phyloP scores from a whole-genome alignment of 441 rosid species.

The Pelargonium cotyledonis region DNA sequence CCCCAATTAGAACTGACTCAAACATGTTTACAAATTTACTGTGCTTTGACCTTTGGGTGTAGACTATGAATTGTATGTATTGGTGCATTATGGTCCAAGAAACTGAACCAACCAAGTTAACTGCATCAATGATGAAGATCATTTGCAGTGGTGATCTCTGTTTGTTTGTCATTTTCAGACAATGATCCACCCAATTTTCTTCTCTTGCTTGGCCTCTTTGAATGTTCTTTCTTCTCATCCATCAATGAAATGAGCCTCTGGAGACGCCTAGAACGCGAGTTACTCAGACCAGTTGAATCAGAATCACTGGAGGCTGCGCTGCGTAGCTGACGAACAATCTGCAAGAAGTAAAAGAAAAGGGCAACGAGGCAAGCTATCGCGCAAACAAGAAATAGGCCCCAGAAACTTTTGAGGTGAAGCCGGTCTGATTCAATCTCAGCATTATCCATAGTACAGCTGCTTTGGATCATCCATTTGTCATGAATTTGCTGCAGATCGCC shows the following conservation, averaged over 20 bases:
- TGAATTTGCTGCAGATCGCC: slow-evolving; percentile 83
- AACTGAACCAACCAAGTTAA: not conserved
- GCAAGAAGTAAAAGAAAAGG: slow-evolving; percentile 40
- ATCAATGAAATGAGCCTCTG: slow-evolving; percentile 62
- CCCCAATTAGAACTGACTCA: not conserved
- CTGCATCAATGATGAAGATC: not conserved
- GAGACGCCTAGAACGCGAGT: slow-evolving; percentile 35
- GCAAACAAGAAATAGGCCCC: slow-evolving; percentile 60
- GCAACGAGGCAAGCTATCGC: slow-evolving; percentile 62
- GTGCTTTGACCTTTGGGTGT: not conserved
- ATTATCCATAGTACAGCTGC: slow-evolving; percentile 65
- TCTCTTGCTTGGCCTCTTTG: slow-evolving; percentile 44
- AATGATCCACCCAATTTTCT: slow-evolving; percentile 35
- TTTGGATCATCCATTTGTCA: slow-evolving; percentile 71
- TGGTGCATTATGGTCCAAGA: not conserved
- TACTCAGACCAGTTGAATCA: slow-evolving; percentile 23
- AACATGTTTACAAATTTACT: not conserved
- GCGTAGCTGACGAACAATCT: slow-evolving; percentile 42
- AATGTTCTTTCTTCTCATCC: slow-evolving; percentile 57
- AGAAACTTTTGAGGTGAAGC: slow-evolving; percentile 64
- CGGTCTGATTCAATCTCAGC: slow-evolving; percentile 58
- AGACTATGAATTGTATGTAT: not conserved
- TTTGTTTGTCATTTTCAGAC: slow-evolving; percentile 36
- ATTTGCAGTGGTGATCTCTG: slow-evolving; percentile 14
- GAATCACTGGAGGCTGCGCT: slow-evolving; percentile 29